Base-by-base conservation (phyloP, 139 green algal genomes). In the Chlamydomonas incerta region DNA sequence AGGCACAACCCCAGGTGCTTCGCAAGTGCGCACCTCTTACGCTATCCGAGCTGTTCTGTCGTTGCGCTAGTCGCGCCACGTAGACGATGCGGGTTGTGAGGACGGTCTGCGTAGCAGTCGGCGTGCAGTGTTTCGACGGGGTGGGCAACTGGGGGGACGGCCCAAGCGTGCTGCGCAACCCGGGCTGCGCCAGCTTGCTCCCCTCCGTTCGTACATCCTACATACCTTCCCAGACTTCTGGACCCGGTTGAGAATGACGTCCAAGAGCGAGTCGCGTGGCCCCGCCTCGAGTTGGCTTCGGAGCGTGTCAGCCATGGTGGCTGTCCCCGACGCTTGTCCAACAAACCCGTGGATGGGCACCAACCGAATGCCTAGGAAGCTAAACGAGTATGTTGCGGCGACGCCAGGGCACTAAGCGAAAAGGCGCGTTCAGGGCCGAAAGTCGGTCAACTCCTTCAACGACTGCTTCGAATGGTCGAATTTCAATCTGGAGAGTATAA, bases 151-250 rank as follows among this genome's bases (percentile, higher is more conserved):
- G 2, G 67, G 33, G 52, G 67, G 20, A 14, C 57, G 8, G 20
- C 8, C 37, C 34, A 74, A 41, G 47, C 14, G 34, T 70, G 57
- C 2, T 8, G 3, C 24, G 21, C 28, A 71, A 46, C 10, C 62
- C 50, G 50, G 50, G 50, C 50, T 20, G 50, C 11, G 50, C n/a
- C n/a, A n/a, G n/a, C n/a, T 33, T 18, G 18, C n/a, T 66, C 23
- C 33, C 24, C 20, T n/a, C 37, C n/a, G 35, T 28, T 47, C 47
- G 15, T 10, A 20, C 55, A 60, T 10, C 11, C 55, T 60, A 21
- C 87, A 33, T 21, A 88, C 88, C 83, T 91, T 91, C 31, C 88
- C 88, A 0, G 72, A 29, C 68, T 91, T 91, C n/a, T 74, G 50
- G 10, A 91, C 69, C 26, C 68, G 75, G 20, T 87, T 74, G 3